Conservation (phyloP, 2,329 filamentous ascomycete genomes). For the Alternaria sp. region DNA sequence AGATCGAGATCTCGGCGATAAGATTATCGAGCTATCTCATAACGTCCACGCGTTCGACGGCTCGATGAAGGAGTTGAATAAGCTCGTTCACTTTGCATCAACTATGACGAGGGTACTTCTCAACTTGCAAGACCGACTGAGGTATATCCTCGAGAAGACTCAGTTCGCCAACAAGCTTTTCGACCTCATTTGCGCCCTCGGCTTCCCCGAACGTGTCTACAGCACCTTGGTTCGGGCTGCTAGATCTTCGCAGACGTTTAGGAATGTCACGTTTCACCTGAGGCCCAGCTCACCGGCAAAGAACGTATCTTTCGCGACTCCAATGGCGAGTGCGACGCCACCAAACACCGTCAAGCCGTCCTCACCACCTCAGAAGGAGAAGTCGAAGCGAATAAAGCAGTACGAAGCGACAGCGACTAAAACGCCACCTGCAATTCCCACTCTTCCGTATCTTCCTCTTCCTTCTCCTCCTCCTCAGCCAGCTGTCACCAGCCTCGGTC, state of each 20-base stretch:
- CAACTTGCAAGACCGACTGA: background rate
- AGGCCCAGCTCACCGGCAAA: background rate
- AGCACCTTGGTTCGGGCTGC: constrained; percentile 13
- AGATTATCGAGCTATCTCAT: constrained; percentile 4
- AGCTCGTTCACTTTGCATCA: background rate
- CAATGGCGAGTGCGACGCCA: rapidly evolving
- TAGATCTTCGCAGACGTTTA: background rate
- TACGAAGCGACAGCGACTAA: no score
- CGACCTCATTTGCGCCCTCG: constrained; percentile 11
- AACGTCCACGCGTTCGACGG: background rate
- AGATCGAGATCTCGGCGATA: constrained; percentile 7
- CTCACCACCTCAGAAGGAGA: background rate
- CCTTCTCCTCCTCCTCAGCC: background rate
- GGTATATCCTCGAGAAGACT: constrained; percentile 2
- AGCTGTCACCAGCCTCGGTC: background rate
- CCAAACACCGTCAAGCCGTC: background rate
- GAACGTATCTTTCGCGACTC: background rate
- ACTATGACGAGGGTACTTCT: background rate
- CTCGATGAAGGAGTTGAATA: background rate
- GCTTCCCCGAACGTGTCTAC: constrained; percentile 10
- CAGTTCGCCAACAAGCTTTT: constrained; percentile 12
- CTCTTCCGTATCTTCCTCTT: background rate
- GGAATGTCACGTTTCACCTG: background rate
- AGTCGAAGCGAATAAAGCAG: background rate
- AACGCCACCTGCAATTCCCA: rapidly evolving